These are phyloP conservation scores for Scutellaria galericulata DNA, from an alignment of 257 asterid species.

Conservation along the genomic window DNA sequence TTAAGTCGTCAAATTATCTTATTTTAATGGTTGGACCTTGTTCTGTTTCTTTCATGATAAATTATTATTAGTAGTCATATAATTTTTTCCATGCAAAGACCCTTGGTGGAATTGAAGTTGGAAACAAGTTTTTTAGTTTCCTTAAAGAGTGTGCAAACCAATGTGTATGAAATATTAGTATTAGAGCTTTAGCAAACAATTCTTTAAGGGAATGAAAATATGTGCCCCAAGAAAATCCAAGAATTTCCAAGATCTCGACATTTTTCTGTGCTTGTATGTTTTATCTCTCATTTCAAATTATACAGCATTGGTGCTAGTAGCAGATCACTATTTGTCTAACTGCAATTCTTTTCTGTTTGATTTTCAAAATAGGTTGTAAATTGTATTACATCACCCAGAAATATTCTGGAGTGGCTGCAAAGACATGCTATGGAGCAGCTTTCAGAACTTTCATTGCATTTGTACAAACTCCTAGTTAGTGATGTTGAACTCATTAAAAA, in stretches of 20 bases:
- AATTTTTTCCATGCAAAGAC: conserved; percentile 13
- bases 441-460: conserved; percentile 71
- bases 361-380: conserved; percentile 56
- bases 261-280: neutral
- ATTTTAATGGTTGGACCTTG: neutral
- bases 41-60: conserved; percentile 19
- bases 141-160: no score
- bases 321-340: conserved; percentile 11
- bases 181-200: no score
- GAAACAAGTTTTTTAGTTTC: neutral
- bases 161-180: neutral
- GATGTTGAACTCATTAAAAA: conserved; percentile 45
- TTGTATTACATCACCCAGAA: conserved; percentile 55
- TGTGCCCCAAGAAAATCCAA: no score
- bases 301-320: conserved; percentile 18
- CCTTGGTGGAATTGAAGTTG: conserved; percentile 2
- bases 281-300: neutral
- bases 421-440: conserved; percentile 83
- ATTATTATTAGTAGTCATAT: conserved; percentile 3
- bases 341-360: neutral
- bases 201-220: no score
- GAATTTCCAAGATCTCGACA: neutral
- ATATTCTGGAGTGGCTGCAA: conserved; percentile 74
- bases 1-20: conserved; percentile 17
- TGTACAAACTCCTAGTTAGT: conserved; percentile 63